Percentiles rank a stretch among this genome's conserved stretches.
These are phyloP conservation scores for Gossypioides kirkii DNA, from an alignment of 345 rosid species.

Conservation along the genomic window DNA sequence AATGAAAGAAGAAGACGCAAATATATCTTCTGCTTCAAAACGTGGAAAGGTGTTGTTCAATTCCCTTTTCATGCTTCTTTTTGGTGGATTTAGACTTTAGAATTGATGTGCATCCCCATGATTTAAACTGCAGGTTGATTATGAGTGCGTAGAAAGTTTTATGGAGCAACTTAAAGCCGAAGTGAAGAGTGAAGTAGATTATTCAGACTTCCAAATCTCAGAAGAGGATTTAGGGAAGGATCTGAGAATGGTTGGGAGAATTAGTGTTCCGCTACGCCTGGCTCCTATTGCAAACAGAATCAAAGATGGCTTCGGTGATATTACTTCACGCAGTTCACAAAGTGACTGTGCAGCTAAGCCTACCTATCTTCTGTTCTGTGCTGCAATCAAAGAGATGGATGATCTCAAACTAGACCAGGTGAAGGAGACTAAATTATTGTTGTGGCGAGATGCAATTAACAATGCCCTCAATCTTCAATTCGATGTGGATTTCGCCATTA, in stretches of 20 bases:
- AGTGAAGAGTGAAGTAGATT: background rate
- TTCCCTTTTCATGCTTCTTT: too few species aligned
- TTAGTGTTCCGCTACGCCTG: background rate
- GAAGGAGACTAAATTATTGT: background rate
- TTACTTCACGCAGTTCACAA: background rate
- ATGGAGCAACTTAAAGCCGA: background rate
- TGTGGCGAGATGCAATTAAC: background rate
- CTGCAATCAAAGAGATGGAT: too few species aligned
- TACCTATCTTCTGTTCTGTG: background rate
- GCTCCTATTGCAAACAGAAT: background rate
- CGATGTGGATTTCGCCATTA: background rate
- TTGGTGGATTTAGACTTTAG: too few species aligned
- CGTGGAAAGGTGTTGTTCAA: too few species aligned
- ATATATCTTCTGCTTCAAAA: too few species aligned
- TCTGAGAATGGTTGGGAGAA: background rate
- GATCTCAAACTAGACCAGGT: too few species aligned
- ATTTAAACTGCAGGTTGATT: too few species aligned
- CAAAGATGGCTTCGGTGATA: background rate
- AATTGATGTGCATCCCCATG: too few species aligned
- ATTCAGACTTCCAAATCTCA: background rate
- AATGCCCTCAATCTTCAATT: background rate
- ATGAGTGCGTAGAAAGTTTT: background rate
- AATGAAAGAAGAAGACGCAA: too few species aligned
- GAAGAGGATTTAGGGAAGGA: background rate
- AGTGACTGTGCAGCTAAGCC: background rate